Conservation (phyloP, 345 rosid species). For the Melaleuca quinquenervia region DNA sequence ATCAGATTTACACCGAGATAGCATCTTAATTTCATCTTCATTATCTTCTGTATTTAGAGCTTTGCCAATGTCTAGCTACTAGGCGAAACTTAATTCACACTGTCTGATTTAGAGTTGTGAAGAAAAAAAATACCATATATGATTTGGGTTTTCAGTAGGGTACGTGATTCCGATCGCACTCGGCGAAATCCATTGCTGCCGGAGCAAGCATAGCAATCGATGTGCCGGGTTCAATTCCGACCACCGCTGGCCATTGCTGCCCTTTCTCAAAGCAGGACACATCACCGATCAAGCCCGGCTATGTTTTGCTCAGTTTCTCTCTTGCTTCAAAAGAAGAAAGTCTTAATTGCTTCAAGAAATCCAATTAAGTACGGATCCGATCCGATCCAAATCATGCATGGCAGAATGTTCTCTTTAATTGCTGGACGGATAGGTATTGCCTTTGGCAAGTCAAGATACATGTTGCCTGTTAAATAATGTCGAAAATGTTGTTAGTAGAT, state of each 20-base stretch:
- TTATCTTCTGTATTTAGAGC: not conserved
- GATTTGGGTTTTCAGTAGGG: too few species aligned
- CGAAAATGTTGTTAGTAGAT: too few species aligned
- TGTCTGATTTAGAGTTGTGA: not conserved
- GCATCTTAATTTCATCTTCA: too few species aligned
- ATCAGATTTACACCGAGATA: too few species aligned
- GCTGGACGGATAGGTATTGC: not conserved
- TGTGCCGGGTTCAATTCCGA: not conserved
- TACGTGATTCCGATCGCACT: not conserved
- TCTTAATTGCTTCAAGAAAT: not conserved
- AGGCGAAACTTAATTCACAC: not conserved
- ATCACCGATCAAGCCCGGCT: not conserved
- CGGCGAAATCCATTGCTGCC: fast-evolving
- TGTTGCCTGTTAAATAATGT: not conserved
- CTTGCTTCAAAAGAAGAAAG: not conserved
- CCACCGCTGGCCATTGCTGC: fast-evolving
- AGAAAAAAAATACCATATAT: too few species aligned
- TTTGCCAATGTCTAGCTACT: fast-evolving
- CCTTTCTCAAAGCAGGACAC: not conserved
- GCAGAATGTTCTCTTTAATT: not conserved
- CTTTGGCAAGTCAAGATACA: not conserved
- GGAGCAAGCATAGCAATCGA: fast-evolving
- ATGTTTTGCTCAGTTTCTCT: not conserved
- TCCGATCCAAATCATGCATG: not conserved
- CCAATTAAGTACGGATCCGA: not conserved